Evolutionary conservation across 2,329 filamentous ascomycete species (phyloP).

Genomic region (Truncatella angustata): DNA sequence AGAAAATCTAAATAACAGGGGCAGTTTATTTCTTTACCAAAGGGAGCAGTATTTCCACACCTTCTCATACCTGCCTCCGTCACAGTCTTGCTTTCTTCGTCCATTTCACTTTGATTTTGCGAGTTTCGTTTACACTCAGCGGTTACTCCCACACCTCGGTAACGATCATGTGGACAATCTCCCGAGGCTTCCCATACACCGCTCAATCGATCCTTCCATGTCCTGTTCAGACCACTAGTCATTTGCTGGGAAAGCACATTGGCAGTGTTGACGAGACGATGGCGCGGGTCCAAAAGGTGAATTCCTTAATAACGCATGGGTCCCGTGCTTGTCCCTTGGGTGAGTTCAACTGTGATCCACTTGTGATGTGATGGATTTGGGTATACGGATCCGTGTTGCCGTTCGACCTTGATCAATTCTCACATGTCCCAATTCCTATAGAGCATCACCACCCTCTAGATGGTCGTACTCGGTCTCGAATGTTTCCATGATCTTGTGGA

Average conservation of each 20-base stretch:
- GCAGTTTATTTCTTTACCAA: too few species aligned
- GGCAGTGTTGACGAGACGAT: not conserved
- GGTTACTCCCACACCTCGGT: not conserved
- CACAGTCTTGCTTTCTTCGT: not conserved
- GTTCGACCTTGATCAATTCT: not conserved
- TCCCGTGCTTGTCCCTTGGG: not conserved
- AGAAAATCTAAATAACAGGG: too few species aligned
- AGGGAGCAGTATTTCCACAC: too few species aligned
- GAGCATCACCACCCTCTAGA: not conserved
- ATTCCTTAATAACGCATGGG: not conserved
- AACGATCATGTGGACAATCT: not conserved
- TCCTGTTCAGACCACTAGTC: not conserved
- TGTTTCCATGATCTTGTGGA: not conserved
- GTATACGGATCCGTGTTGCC: too few species aligned
- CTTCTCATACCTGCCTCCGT: not conserved
- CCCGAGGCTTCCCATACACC: not conserved
- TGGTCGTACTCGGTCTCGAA: not conserved
- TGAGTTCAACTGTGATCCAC: not conserved
- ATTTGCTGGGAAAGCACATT: not conserved
- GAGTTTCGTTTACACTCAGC: not conserved
- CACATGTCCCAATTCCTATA: not conserved
- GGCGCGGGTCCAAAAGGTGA: not conserved
- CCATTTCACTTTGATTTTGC: not conserved
- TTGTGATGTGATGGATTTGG: not conserved
- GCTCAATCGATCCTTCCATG: not conserved